Evolutionary conservation across 768 basidiomycete species (phyloP).

Genomic region (Tephrocybe rancida): DNA sequence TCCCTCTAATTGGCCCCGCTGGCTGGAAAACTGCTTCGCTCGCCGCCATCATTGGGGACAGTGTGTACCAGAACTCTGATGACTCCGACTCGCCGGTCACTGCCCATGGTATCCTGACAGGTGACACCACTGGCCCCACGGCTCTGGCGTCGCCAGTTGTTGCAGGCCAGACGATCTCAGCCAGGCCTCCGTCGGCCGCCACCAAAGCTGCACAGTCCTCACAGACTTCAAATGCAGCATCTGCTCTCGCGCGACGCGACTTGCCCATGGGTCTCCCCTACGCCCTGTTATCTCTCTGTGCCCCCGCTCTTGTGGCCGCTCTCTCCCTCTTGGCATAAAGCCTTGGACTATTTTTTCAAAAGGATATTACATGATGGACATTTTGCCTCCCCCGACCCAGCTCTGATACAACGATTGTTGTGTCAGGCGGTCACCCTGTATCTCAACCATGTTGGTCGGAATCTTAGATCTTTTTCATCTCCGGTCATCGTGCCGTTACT

Average conservation of each 20-base stretch:
- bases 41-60: slow-evolving; percentile 40
- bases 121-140: not conserved
- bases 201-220: not conserved
- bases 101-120: slow-evolving; percentile 23
- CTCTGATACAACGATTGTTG: too few relatives aligned
- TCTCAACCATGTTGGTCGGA: too few relatives aligned
- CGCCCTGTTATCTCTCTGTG: not conserved
- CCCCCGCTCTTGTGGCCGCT: slow-evolving; percentile 3
- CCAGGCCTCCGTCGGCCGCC: not conserved
- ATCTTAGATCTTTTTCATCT: not conserved
- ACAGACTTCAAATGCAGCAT: slow-evolving; percentile 10
- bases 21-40: slow-evolving; percentile 74
- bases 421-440: not conserved
- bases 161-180: not conserved
- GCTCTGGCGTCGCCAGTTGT: not conserved
- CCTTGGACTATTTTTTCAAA: not conserved
- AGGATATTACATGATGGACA: not conserved
- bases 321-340: slow-evolving; percentile 4
- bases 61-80: slow-evolving; percentile 51
- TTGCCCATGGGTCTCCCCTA: not conserved
- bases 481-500: not conserved
- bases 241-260: not conserved
- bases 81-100: slow-evolving; percentile 34
- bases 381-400: too few relatives aligned
- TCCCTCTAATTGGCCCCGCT: slow-evolving; percentile 61